Conservation (phyloP, 345 rosid genomes). For the Arabis alpina region DNA sequence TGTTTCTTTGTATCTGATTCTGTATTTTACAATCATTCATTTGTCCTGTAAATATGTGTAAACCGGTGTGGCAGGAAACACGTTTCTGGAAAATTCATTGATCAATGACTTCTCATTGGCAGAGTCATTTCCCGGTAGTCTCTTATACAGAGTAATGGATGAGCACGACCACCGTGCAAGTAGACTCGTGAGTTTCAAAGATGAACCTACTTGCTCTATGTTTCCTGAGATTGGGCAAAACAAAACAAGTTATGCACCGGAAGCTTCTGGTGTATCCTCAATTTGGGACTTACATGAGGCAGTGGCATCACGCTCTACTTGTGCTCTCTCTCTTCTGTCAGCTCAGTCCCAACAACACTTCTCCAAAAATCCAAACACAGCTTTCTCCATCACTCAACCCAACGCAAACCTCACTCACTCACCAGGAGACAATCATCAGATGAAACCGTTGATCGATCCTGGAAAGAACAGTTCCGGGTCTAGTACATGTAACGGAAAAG, state of each 20-base stretch:
- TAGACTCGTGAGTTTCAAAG: constrained; percentile 58
- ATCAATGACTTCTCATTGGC: constrained; percentile 52
- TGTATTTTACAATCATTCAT: neutral
- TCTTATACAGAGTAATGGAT: constrained; percentile 48
- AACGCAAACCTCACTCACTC: constrained; percentile 22
- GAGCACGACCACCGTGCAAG: constrained; percentile 48
- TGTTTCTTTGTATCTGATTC: neutral
- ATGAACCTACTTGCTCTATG: constrained; percentile 46
- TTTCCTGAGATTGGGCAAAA: constrained; percentile 43
- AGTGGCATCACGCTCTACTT: constrained; percentile 46
- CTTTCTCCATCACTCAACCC: constrained; percentile 45
- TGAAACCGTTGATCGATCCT: constrained; percentile 23
- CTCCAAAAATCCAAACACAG: constrained; percentile 44
- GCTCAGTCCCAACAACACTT: constrained; percentile 55
- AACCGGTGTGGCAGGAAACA: constrained; percentile 41
- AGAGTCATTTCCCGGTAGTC: constrained; percentile 51
- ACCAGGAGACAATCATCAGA: constrained; percentile 7
- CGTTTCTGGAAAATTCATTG: constrained; percentile 42
- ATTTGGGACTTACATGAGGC: constrained; percentile 42
- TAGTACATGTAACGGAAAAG: constrained; percentile 45
- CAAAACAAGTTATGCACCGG: constrained; percentile 38
- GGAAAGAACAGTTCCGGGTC: constrained; percentile 30
- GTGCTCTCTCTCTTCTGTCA: constrained; percentile 99
- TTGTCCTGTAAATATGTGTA: neutral
- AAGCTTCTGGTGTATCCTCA: constrained; percentile 47